Evolutionary conservation across 78 protist species (phyloP).

Genomic region (Dictyostelium capitatum): DNA sequence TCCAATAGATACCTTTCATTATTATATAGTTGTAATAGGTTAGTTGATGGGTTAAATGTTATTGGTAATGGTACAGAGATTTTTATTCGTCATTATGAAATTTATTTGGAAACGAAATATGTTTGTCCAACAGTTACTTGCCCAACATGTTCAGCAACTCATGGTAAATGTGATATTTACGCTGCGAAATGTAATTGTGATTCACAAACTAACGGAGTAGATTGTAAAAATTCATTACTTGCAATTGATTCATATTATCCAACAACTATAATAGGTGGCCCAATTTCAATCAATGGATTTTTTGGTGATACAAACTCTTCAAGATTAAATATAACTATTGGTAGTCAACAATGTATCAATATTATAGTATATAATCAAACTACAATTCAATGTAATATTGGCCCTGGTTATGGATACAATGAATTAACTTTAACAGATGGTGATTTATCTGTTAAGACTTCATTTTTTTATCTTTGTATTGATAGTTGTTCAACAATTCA

Average conservation of each 20-base stretch:
- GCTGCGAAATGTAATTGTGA: background rate
- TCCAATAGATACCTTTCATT: background rate
- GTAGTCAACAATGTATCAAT: background rate
- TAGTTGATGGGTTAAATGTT: background rate
- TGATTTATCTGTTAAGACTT: no score
- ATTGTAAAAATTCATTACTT: background rate
- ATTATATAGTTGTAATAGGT: background rate
- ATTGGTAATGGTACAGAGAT: background rate
- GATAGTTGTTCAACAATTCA: background rate
- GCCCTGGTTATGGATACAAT: background rate
- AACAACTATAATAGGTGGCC: background rate
- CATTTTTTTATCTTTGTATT: no score
- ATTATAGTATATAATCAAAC: background rate
- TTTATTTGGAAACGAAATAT: no score
- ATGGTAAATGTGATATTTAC: background rate
- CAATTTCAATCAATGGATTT: background rate
- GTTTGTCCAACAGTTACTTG: no score
- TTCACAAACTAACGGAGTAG: background rate
- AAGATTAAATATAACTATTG: background rate
- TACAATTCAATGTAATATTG: background rate
- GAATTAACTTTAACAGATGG: background rate
- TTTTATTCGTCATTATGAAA: no score
- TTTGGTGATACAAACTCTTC: background rate
- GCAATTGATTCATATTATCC: background rate
- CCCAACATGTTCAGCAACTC: background rate